Evolutionary conservation across 768 basidiomycete genomes (phyloP).

Genomic region (Tephrocybe rancida): DNA sequence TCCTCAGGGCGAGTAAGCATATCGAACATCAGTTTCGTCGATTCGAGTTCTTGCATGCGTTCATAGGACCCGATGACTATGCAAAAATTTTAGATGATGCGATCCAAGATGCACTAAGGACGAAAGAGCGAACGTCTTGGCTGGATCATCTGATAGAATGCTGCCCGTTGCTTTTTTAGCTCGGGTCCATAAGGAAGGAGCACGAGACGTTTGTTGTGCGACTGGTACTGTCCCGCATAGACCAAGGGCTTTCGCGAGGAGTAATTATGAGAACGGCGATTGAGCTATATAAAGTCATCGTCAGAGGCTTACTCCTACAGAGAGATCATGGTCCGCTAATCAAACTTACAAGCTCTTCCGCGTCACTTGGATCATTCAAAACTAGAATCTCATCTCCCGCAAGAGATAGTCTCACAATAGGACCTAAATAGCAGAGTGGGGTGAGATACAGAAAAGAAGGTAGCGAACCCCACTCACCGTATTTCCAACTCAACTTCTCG

Average conservation of each 20-base stretch:
- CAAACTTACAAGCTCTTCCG: constrained; percentile 10
- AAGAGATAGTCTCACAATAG: constrained; percentile 10
- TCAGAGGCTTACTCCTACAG: too few relatives aligned
- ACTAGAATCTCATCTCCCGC: constrained; percentile 11
- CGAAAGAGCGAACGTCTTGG: constrained; percentile 1
- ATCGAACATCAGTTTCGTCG: constrained; percentile 6
- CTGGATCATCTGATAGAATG: constrained; percentile 15
- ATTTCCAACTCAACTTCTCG: constrained; percentile 6
- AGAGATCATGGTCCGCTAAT: too few relatives aligned
- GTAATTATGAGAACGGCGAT: constrained; percentile 11
- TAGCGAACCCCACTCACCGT: constrained; percentile 1
- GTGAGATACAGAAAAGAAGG: neutral
- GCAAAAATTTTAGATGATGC: neutral
- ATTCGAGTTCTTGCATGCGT: constrained; percentile 13
- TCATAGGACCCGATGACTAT: constrained; percentile 10
- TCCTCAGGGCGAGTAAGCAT: constrained; percentile 8
- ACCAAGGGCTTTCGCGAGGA: constrained; percentile 12
- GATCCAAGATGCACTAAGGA: too few relatives aligned
- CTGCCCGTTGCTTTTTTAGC: constrained; percentile 8
- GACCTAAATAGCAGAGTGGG: neutral
- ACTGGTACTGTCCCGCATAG: constrained; percentile 13
- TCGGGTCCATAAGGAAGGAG: constrained; percentile 13
- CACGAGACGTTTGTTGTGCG: constrained; percentile 11
- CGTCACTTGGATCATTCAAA: constrained; percentile 10
- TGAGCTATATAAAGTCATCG: neutral